Conservation (phyloP, 495 filamentous ascomycete species). For the Penicillium parvum region DNA sequence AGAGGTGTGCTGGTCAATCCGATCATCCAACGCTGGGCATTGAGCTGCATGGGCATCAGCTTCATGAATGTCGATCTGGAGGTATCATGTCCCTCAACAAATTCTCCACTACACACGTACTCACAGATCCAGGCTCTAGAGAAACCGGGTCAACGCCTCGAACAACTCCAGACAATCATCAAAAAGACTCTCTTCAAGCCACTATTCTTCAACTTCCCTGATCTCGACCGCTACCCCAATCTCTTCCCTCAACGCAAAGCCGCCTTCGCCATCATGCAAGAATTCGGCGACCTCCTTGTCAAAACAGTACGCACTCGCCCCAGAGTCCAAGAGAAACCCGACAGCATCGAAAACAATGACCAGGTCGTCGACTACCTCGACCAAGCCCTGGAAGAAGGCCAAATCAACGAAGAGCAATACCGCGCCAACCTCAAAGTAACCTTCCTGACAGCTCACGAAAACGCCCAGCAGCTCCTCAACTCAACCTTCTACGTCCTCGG, state of each 20-base stretch:
- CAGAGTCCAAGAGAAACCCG: background rate
- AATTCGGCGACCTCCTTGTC: constrained; percentile 27
- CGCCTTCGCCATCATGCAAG: constrained; percentile 25
- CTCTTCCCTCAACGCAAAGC: constrained; percentile 23
- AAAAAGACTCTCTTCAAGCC: constrained; percentile 36
- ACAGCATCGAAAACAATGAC: constrained; percentile 1
- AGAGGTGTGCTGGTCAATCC: constrained; percentile 17
- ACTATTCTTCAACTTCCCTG: constrained; percentile 37
- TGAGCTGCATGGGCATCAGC: constrained; percentile 25
- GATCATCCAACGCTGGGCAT: constrained; percentile 24
- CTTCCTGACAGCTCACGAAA: constrained; percentile 35
- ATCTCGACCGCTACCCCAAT: constrained; percentile 27
- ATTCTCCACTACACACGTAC: background rate
- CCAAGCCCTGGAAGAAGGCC: constrained; percentile 16
- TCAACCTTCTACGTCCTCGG: constrained; percentile 32
- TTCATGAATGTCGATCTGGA: constrained; percentile 24
- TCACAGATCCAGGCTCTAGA: constrained; percentile 6
- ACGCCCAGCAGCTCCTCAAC: constrained; percentile 29
- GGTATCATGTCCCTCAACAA: constrained; percentile 7
- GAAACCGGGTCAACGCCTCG: constrained; percentile 18
- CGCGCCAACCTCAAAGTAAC: constrained; percentile 32
- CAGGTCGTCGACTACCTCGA: constrained; percentile 25
- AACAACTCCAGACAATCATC: constrained; percentile 26
- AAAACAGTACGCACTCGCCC: constrained; percentile 19
- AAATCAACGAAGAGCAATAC: constrained; percentile 28